Conservation (phyloP, 371 early-diverging fungal genomes). For the Capillidium rhysosporum region DNA sequence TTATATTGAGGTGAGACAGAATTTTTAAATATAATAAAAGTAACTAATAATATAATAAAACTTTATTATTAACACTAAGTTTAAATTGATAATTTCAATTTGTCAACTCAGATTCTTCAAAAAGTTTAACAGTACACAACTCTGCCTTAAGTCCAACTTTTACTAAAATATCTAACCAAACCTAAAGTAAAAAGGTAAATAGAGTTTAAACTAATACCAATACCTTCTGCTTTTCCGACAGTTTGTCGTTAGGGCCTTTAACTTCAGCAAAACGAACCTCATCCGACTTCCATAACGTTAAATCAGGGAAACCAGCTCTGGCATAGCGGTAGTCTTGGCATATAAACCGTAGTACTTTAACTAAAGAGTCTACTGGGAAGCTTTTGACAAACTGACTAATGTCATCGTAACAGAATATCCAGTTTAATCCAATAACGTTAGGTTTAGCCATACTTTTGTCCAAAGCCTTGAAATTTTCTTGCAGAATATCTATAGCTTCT, state of each 20-base stretch:
- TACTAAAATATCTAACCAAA: neutral
- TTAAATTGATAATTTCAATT: too few relatives aligned
- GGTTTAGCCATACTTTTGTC: neutral
- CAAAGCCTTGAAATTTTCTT: constrained; percentile 5
- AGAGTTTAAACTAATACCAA: too few relatives aligned
- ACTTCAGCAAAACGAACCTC: constrained; percentile 50
- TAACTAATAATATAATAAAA: too few relatives aligned
- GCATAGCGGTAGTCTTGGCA: constrained; percentile 42
- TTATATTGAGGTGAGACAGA: too few relatives aligned
- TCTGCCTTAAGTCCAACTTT: constrained; percentile 1
- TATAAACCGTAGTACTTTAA: constrained; percentile 29
- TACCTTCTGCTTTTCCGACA: constrained; percentile 48
- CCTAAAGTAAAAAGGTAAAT: neutral
- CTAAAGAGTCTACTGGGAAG: constrained; percentile 27
- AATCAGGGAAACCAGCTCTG: constrained; percentile 45
- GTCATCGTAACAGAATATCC: constrained; percentile 1
- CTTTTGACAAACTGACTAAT: constrained; percentile 16
- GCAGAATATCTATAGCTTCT: neutral
- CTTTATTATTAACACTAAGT: too few relatives aligned
- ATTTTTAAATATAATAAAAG: too few relatives aligned
- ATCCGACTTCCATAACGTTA: constrained; percentile 35
- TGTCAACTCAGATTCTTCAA: neutral
- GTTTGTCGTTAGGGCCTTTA: constrained; percentile 50
- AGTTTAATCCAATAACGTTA: constrained; percentile 8
- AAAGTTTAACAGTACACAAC: neutral